A percentile compares a stretch with the other conserved stretches of the same genome.
phyloP scores from a whole-genome alignment of 78 protist species.

The Dictyostelium firmibasis region DNA sequence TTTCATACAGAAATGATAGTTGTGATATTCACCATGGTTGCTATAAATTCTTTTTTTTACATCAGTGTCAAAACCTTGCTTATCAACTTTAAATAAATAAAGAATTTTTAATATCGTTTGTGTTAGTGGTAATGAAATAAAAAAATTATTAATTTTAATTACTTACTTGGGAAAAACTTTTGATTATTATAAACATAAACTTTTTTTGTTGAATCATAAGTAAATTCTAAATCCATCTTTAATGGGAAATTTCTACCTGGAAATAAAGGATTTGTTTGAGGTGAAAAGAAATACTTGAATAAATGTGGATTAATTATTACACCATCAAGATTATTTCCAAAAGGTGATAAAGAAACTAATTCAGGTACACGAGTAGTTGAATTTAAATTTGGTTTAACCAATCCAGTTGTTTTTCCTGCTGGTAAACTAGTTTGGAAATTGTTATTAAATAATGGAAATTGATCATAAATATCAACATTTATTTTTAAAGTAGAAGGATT shows the following conservation, averaged over 20 bases:
- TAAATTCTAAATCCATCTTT: background rate
- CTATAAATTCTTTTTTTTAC: background rate
- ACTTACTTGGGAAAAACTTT: background rate
- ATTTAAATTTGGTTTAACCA: background rate
- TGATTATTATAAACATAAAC: background rate
- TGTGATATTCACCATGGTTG: background rate
- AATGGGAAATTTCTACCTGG: background rate
- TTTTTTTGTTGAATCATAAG: background rate
- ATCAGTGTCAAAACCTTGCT: background rate
- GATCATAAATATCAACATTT: constrained; percentile 10
- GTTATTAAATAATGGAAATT: background rate
- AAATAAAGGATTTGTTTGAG: background rate
- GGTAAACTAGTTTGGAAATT: constrained; percentile 14
- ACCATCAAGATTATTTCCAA: background rate
- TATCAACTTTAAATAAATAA: too few relatives aligned
- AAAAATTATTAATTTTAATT: too few relatives aligned
- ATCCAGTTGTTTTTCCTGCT: background rate
- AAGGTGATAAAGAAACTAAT: background rate
- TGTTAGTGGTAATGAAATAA: too few relatives aligned
- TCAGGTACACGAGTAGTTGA: background rate
- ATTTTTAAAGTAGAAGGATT: background rate
- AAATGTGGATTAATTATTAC: background rate
- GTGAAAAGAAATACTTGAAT: background rate
- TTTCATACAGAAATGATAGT: constrained; percentile 43
- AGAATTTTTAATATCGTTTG: too few relatives aligned